phyloP scores from a whole-genome alignment of 2,329 filamentous ascomycete species.

The Colletotrichum lupini region DNA sequence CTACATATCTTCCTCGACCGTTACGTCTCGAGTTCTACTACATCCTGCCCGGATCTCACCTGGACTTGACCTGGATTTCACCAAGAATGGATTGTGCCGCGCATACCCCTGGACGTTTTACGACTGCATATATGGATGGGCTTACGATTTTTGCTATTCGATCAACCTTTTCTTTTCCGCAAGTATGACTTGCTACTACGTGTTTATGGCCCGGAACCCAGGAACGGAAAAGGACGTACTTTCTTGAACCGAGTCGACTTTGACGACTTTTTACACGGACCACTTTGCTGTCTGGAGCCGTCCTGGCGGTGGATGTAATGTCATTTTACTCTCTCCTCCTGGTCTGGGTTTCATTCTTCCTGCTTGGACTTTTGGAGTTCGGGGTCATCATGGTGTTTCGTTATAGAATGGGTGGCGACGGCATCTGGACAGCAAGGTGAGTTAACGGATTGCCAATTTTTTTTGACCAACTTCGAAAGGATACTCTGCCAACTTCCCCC shows the following conservation, averaged over 20 bases:
- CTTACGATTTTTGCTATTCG: conserved; percentile 35
- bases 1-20: conserved; percentile 10
- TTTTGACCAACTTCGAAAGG: conserved; percentile 1
- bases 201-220: conserved; percentile 27
- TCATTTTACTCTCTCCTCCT: conserved; percentile 23
- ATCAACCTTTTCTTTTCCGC: conserved; percentile 24
- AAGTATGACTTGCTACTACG: conserved; percentile 29
- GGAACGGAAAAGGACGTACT: conserved; percentile 33
- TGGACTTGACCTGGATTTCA: conserved; percentile 20
- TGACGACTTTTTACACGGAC: conserved; percentile 19
- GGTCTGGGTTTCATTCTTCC: conserved; percentile 33
- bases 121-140: conserved; percentile 38
- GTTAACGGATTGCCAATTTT: conserved; percentile 36
- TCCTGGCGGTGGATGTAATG: conserved; percentile 32
- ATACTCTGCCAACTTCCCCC: conserved; percentile 7
- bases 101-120: conserved; percentile 34
- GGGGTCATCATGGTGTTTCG: conserved; percentile 29
- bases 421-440: conserved; percentile 38
- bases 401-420: conserved; percentile 33
- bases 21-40: conserved; percentile 2
- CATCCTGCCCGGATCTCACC: conserved; percentile 12
- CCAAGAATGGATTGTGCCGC: conserved; percentile 27
- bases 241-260: conserved; percentile 15
- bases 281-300: conserved; percentile 36
- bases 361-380: conserved; percentile 35